Conservation (phyloP, 2,329 filamentous ascomycete genomes). For the Aureobasidium sp. region DNA sequence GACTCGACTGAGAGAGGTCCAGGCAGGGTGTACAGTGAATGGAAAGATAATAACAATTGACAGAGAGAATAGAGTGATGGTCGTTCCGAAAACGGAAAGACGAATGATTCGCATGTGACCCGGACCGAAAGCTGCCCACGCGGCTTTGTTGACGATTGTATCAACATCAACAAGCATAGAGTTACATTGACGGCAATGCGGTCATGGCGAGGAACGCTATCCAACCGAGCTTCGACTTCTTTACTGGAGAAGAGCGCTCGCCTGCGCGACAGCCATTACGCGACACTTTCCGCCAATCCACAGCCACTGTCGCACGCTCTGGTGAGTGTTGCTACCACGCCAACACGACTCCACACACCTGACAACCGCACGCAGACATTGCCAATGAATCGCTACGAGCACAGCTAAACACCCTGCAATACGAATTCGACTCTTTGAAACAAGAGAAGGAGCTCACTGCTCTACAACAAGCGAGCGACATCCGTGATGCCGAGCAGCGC, state of each 20-base stretch:
- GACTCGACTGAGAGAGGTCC: too few relatives aligned
- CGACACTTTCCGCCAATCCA: conserved; percentile 40
- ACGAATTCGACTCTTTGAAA: conserved; percentile 78
- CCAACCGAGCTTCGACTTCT: conserved; percentile 44
- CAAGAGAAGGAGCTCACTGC: conserved; percentile 78
- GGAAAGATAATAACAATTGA: too few relatives aligned
- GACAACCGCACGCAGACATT: conserved; percentile 18
- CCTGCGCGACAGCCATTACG: conserved; percentile 34
- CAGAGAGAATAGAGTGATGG: neutral
- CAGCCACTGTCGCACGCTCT: conserved; percentile 31
- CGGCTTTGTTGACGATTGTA: conserved; percentile 6
- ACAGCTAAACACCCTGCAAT: conserved; percentile 79
- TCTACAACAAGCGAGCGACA: conserved; percentile 73
- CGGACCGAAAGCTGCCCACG: neutral
- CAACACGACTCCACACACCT: neutral
- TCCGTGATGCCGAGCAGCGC: conserved; percentile 70
- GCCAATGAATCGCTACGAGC: conserved; percentile 75
- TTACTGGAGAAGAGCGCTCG: conserved; percentile 35
- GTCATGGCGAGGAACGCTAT: conserved; percentile 12
- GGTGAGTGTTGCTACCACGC: conserved; percentile 18
- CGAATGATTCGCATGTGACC: neutral
- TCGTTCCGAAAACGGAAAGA: neutral
- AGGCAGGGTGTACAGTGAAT: too few relatives aligned
- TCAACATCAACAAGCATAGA: neutral
- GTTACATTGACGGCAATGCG: neutral